Evolutionary conservation across 2,329 filamentous ascomycete genomes (phyloP), one percentile per base, ranked within the genome.

Genomic region (Rosellinia necatrix): DNA sequence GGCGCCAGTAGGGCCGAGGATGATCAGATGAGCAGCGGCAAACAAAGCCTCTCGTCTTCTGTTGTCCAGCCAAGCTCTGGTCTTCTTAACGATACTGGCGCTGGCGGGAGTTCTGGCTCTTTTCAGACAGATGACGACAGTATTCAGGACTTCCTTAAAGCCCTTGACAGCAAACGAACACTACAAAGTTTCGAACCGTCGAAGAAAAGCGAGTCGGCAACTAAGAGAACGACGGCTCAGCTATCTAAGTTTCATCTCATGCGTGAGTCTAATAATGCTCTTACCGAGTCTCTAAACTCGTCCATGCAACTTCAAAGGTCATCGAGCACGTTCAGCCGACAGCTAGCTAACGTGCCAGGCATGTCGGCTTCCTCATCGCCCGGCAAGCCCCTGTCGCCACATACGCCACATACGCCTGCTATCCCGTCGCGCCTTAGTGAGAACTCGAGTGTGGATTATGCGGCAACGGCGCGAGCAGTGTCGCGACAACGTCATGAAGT

Each of bases 361-460:
- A 90, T 91, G 62, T 97, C 92, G 3, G 87, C 88, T 9, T 93
- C 91, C 1, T 93, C 92, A 0, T 97, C 92, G 8, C 92, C 92
- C 1, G 91, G 89, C 53, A 96, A 96, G 67, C 91, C 92, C 0
- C 83, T 96, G 15, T 96, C 91, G 2, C 92, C 90, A 8, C 91
- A 93, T 68, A 96, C 91, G 0, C 91, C 92, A 1, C 92, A 97
- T 68, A 96, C 92, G 0, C 94, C 94, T 3, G 92, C 92, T 9
- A 91, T 97, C 24, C 93, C 93, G 17, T 97, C 92, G 6, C 84
- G 94, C n/a, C 77, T 99, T 19, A 96, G 91, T 68, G 91, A 94
- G 60, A 92, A 96, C 68, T 94, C 90, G 48, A 91, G 94, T 58
- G 86, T 86, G 38, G 88, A 91, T 62, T 89, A 91, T 67, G 62